Base-by-base conservation (phyloP, 495 filamentous ascomycete genomes). In the Hypomontagnella submonticulosa region DNA sequence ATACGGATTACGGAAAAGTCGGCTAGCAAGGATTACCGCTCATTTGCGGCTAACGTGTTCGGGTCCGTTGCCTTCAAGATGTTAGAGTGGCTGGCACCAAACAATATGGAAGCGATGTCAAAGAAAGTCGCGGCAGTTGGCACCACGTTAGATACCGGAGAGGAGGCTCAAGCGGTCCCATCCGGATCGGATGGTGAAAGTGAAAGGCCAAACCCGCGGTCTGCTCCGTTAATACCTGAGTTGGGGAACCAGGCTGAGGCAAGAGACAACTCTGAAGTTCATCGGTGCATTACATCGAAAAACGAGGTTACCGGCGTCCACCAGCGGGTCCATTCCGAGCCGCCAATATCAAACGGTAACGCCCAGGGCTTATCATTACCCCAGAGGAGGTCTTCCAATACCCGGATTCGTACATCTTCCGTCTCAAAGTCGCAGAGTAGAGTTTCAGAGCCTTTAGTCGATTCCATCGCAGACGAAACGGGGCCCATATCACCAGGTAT, bases 21-120 rank as follows among this genome's bases (percentile, higher is more conserved):
- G 41, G 75, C 77, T 6, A 81, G 84, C 66, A 92, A 89, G 67
- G 92, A 96, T 70, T 89, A 91, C 15, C 89, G 90, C 61, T 94
- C 91, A 1, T 93, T 96, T 65, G 89, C 90, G 7, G 92, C 92
- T 43, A 90, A 90, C 58, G 78, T 95, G 2, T 93, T 94, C 68
- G 89, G 89, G 62, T 92, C 92, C 2, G 80, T 88, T 40, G 84
- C 91, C 4, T 81, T 92, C 63, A 88, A 88, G 55, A 90, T 94
- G 87, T 77, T 94, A 23, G 90, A 93, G 73, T 93, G 89, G 89
- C 78, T 91, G 36, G 86, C 88, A 11, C 83, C 89, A 8, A 77
- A 76, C 41, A 79, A 74, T 33, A 67, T 83, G 12, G 76, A 80
- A 42, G 75, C 77, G 7, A 74, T 83, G 73, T 73, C 75, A 5